Evolutionary conservation across 345 rosid genomes (phyloP), one percentile per base, ranked within the genome.

Genomic region (Brassica carinata): DNA sequence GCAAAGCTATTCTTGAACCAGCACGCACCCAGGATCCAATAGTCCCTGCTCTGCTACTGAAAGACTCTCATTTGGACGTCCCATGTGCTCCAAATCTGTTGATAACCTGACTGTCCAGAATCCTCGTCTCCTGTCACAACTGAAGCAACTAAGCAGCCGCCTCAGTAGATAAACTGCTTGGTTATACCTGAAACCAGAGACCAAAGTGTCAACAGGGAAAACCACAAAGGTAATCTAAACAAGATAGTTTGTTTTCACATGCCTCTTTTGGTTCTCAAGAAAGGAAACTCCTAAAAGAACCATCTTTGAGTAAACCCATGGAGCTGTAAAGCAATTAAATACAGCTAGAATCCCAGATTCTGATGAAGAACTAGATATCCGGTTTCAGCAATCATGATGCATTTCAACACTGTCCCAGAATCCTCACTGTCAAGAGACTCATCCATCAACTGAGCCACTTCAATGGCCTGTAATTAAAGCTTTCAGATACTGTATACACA

Each of bases 11-110:
- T 83, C 86, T 90, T 68, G 96, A 90, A 86, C 99, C 99, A 79
- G 99, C 94, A 86, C 96, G 97, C 27, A 95, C 91, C 94, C 93
- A 93, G 92, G 89, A 88, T 95, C 98, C 65, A 74, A 33, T 45
- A 95, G 85, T 59, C 94, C 98, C 64, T 86, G 84, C 78, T 93
- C 99, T 85, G 94, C 98, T 77, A 87, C 89, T 78, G 82, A 78
- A 63, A 95, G 94, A 78, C 97, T 93, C 80, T 93, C 93, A 79
- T 87, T 85, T 55, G 83, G 87, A 80, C 83, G 85, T 71, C 94
- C 92, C 64, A 87, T 75, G 79, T 91, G 98, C 83, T 91, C 98
- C 80, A 95, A 87, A 85, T 95, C 93, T 70, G 92, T 82, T 23
- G 99, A 91, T 85, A 95, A 85, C 79, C 99, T 87, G 10, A 95